Base-by-base conservation (phyloP, 2,329 filamentous ascomycete genomes). In the Graphilbum ipis-grandicollis region DNA sequence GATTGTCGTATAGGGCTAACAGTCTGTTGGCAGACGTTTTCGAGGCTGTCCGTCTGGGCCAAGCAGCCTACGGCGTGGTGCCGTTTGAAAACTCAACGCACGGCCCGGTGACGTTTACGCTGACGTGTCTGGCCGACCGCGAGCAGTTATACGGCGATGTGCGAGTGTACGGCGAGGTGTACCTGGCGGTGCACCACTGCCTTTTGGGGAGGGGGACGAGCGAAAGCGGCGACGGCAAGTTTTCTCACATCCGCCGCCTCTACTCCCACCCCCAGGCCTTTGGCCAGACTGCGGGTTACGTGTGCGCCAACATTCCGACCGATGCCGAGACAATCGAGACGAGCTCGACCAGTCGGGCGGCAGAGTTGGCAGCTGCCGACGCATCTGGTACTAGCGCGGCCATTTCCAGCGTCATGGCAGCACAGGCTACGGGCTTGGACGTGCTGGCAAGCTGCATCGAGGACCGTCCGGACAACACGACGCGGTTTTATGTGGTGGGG, bases 51-150 rank as follows among this genome's bases (percentile, higher is more conserved):
- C 83, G 92, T 50, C 63, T 65, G 28, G 67, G 71, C 40, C 52
- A 60, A 32, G 72, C 71, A 1, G 57, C 68, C 36, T 76, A 76
- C 39, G 90, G 86, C 46, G 80, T 96, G 23, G 80, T 94, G 2
- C 90, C 90, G 7, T 86, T 93, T 56, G 88, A 96, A 54, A 98
- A 98, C 62, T 92, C 82, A 30, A 88, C 83, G 52, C 93, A 96
- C 56, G 90, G 90, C 50, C 78, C 79, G 38, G 90, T 98, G 35
- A 75, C 90, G 39, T 81, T 84, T 55, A 93, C 86, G 0, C 69
- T 96, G 19, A 86, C 94, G 56, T 72, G 88, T 45, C 73, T 98
- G 41, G 83, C 83, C 45, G 84, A 93, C 57, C 66, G 79, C 19
- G 60, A 71, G 29, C 57, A 56, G 31, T 56, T 58, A 31, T 28